phyloP scores from a whole-genome alignment of 1,284 basidiomycete species.

The Schizopora paradoxa region DNA sequence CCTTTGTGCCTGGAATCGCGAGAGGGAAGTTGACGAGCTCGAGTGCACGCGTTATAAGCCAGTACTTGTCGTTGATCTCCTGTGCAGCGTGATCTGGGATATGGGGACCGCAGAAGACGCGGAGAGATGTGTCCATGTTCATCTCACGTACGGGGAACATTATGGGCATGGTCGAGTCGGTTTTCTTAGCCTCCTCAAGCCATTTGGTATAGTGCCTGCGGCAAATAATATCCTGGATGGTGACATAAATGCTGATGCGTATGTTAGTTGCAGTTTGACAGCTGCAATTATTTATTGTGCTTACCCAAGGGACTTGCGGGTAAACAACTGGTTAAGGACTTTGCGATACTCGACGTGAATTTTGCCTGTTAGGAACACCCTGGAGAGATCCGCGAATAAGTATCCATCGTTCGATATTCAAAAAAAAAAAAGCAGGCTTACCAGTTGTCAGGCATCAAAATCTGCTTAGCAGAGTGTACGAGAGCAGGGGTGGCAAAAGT shows the following conservation, averaged over 20 bases:
- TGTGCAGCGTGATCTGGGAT: conserved; percentile 74
- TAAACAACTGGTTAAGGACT: conserved; percentile 89
- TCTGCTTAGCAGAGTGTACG: conserved; percentile 87
- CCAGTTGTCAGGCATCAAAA: conserved; percentile 92
- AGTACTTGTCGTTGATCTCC: conserved; percentile 92
- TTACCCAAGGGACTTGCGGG: conserved; percentile 86
- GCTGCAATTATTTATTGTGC: conserved; percentile 22
- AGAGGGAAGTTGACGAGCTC: conserved; percentile 99
- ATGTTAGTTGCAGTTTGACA: conserved; percentile 13
- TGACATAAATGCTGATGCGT: conserved; percentile 71
- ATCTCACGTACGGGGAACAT: conserved; percentile 91
- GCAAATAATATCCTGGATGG: conserved; percentile 83
- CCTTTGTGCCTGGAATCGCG: conserved; percentile 93
- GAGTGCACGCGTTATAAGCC: conserved; percentile 91
- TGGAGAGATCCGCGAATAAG: conserved; percentile 34
- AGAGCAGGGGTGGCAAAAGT: conserved; percentile 89
- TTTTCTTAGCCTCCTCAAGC: conserved; percentile 52
- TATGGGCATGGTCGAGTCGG: conserved; percentile 56
- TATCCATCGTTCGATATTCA: neutral
- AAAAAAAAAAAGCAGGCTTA: conserved; percentile 28
- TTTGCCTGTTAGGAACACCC: conserved; percentile 97
- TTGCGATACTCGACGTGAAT: conserved; percentile 92
- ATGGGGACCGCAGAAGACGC: conserved; percentile 92
- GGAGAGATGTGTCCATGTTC: conserved; percentile 97
- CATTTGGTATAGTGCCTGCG: conserved; percentile 73